phyloP scores from a whole-genome alignment of 371 early-diverging fungal genomes.

The Coemansia sp. region DNA sequence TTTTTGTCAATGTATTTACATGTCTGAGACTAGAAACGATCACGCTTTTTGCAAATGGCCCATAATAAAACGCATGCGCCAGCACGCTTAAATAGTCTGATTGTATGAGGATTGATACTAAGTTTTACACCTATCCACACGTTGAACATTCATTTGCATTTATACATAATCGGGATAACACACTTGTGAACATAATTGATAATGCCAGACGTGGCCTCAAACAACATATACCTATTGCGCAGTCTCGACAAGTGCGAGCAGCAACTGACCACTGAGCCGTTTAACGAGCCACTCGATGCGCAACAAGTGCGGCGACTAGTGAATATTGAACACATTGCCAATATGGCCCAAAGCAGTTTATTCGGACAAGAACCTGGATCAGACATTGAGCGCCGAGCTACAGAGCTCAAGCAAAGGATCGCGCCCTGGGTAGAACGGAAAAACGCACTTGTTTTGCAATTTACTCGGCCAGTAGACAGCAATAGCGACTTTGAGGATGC shows the following conservation, averaged over 20 bases:
- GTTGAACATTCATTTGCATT: no score
- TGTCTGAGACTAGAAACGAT: no score
- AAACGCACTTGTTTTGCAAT: constrained; percentile 12
- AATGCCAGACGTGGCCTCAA: neutral
- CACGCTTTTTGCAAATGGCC: no score
- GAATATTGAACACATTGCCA: constrained; percentile 22
- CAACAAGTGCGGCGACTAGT: constrained; percentile 25
- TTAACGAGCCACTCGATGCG: constrained; percentile 29
- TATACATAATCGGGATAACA: no score
- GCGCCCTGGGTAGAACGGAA: constrained; percentile 23
- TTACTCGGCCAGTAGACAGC: neutral
- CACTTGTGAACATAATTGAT: neutral
- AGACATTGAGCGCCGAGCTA: neutral
- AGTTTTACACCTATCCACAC: no score
- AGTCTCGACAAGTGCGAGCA: constrained; percentile 19
- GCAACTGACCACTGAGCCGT: constrained; percentile 9
- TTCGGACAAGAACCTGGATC: neutral
- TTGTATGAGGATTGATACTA: no score
- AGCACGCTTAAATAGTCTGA: no score
- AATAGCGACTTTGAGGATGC: neutral
- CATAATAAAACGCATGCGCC: no score
- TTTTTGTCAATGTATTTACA: no score
- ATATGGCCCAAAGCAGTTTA: neutral
- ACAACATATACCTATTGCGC: constrained; percentile 18
- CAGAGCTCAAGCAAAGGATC: constrained; percentile 7